Evolutionary conservation across 768 basidiomycete genomes (phyloP), one percentile per base, ranked within the genome.

Genomic region (Pleurotus pulmonarius): DNA sequence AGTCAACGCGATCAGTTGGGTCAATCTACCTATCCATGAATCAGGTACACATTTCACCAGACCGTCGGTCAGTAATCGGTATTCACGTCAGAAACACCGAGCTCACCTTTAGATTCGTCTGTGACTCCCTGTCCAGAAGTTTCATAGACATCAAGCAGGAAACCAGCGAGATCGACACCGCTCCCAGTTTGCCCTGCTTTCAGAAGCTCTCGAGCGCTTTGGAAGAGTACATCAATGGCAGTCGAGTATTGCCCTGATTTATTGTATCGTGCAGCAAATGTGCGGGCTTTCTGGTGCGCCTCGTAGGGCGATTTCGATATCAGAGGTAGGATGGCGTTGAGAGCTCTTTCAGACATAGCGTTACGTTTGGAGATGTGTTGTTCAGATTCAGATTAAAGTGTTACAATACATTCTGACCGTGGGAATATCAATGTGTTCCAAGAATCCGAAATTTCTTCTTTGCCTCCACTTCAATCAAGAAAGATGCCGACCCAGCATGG

Each of bases 281-380:
- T 98, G 24, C 96, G 84, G 8, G 94, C 93, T 72, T 98, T 98
- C 70, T 98, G 95, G 64, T 98, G 96, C 0, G 95, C 95, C 59
- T 94, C 92, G 69, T 97, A 97, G 37, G 94, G 92, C 8, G 87
- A 83, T 8, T 77, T 75, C 4, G 80, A 69, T 49, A 94, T 87
- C 48, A 87, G 81, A 9, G 85, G 92, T 57, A 88, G 74, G 61
- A 90, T 92, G 8, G 88, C 89, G 59, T 82, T 83, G 11, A 93
- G 75, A 46, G 91, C 91, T 58, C 82, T 79, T 34, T 34, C 29
- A 34, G 29, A 34, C 29, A 34, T 34, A 8, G 29, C 8, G 29
- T 34, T 34, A 34, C 29, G 29, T 34, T 8, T 11, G 11, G 29
- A 29, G 29, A 34, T 34, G 29, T 8, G 29, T 8, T 26, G 8